Evolutionary conservation across 768 basidiomycete species (phyloP).

Genomic region (Gautieria morchelliformis): DNA sequence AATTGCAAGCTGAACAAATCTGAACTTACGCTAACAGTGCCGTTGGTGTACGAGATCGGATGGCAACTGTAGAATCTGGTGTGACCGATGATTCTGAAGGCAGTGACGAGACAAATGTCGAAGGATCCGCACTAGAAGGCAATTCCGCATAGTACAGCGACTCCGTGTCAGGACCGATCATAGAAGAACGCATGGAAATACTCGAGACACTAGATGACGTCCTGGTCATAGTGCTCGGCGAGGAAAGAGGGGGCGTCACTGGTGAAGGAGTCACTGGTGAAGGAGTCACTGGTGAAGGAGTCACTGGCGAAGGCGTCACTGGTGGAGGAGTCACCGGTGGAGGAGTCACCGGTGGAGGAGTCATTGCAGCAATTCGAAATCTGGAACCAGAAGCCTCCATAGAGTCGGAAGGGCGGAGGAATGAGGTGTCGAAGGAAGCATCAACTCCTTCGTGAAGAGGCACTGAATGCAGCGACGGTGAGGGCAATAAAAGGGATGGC

Average conservation of each 20-base stretch:
- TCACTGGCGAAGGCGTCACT: too few relatives aligned
- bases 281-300: too few relatives aligned
- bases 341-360: too few relatives aligned
- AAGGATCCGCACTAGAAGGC: not conserved
- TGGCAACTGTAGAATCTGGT: not conserved
- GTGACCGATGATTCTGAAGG: constrained; percentile 8
- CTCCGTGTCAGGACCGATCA: constrained; percentile 1
- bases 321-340: too few relatives aligned
- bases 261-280: too few relatives aligned
- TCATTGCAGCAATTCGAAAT: constrained; percentile 14
- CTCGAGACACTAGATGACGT: constrained; percentile 6
- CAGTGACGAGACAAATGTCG: not conserved
- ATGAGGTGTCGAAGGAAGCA: constrained; percentile 63
- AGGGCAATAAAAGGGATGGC: constrained; percentile 63
- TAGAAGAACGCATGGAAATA: constrained; percentile 7
- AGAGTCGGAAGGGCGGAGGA: constrained; percentile 50
- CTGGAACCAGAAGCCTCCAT: constrained; percentile 17
- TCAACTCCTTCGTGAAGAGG: constrained; percentile 52
- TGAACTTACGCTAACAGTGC: not conserved
- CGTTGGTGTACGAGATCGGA: not conserved
- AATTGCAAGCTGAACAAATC: not conserved
- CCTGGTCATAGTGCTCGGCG: not conserved
- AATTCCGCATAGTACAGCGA: constrained; percentile 1
- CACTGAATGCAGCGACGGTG: constrained; percentile 43
- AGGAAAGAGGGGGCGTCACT: constrained; percentile 19